phyloP scores from a whole-genome alignment of 495 filamentous ascomycete genomes.

The Penicillium steckii region DNA sequence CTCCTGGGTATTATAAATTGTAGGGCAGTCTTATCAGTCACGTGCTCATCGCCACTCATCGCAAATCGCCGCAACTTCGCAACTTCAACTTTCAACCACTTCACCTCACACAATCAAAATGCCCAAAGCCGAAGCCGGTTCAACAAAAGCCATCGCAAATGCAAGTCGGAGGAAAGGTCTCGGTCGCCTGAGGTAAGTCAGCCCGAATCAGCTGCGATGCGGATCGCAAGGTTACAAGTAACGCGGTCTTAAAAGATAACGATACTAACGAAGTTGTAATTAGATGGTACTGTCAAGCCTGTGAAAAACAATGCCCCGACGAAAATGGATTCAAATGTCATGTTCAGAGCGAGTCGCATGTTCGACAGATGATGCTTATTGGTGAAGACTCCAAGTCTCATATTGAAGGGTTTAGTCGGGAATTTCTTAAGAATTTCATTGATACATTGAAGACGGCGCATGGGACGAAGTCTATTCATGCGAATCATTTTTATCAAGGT shows the following conservation, averaged over 20 bases:
- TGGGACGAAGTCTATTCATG: conserved; percentile 78
- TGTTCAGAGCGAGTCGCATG: conserved; percentile 76
- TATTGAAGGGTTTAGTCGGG: conserved; percentile 70
- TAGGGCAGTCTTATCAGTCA: too few relatives aligned
- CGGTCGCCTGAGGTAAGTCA: conserved; percentile 4
- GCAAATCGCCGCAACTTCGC: too few relatives aligned
- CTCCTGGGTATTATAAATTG: too few relatives aligned
- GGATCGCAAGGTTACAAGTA: not conserved
- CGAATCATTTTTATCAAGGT: conserved; percentile 89
- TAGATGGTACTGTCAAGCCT: conserved; percentile 64
- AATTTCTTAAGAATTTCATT: conserved; percentile 83
- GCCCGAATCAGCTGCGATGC: not conserved
- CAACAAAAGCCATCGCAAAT: conserved; percentile 82
- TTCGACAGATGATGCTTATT: conserved; percentile 79
- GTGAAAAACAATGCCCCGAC: conserved; percentile 23
- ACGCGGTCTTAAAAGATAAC: not conserved
- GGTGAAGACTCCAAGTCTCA: conserved; percentile 78
- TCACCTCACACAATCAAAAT: conserved; percentile 51
- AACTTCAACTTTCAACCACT: not conserved
- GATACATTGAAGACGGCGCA: conserved; percentile 72
- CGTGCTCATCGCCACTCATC: not conserved
- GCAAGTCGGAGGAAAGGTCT: conserved; percentile 64
- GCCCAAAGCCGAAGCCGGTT: conserved; percentile 89
- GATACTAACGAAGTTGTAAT: not conserved
- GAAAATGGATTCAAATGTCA: conserved; percentile 65